A percentile compares a stretch with the other conserved stretches of the same genome.
These are phyloP conservation scores for Trypanosoma cruzi DNA, from an alignment of 208 protist species.

Conservation along the genomic window DNA sequence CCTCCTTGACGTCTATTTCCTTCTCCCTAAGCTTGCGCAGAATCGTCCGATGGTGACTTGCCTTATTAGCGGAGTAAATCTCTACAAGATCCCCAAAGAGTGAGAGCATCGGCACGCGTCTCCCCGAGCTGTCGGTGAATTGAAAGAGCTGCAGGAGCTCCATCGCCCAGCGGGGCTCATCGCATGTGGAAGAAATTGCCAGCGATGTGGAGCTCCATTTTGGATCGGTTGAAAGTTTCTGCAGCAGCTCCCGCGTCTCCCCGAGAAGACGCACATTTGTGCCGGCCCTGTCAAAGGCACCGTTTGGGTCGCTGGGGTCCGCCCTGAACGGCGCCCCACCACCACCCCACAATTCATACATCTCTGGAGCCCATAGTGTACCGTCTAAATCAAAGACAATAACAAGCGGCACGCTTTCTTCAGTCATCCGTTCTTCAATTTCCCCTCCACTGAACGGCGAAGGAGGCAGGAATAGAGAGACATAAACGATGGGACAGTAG, in stretches of 20 bases:
- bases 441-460: neutral
- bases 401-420: slow-evolving; percentile 51
- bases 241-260: slow-evolving; percentile 69
- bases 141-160: slow-evolving; percentile 73
- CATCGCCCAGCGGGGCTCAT: slow-evolving; percentile 83
- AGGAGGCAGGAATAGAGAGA: neutral
- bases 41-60: slow-evolving; percentile 66
- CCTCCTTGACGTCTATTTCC: slow-evolving; percentile 37
- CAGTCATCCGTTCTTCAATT: slow-evolving; percentile 12
- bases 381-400: slow-evolving; percentile 93
- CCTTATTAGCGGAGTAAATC: slow-evolving; percentile 80
- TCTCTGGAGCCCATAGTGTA: slow-evolving; percentile 89
- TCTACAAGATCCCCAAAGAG: slow-evolving; percentile 76
- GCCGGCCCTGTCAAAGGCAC: slow-evolving; percentile 58
- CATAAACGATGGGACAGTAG: neutral
- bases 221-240: slow-evolving; percentile 46
- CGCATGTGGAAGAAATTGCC: slow-evolving; percentile 85
- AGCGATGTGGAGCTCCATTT: slow-evolving; percentile 62
- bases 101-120: slow-evolving; percentile 55
- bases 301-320: slow-evolving; percentile 37
- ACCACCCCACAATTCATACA: slow-evolving; percentile 84
- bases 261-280: slow-evolving; percentile 78
- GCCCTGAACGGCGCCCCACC: slow-evolving; percentile 76
- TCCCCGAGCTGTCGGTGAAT: slow-evolving; percentile 39
- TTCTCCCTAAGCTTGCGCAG: slow-evolving; percentile 36